These are phyloP conservation scores for Ramularia collo-cygni DNA, from an alignment of 2,329 filamentous ascomycete genomes.

Conservation along the genomic window DNA sequence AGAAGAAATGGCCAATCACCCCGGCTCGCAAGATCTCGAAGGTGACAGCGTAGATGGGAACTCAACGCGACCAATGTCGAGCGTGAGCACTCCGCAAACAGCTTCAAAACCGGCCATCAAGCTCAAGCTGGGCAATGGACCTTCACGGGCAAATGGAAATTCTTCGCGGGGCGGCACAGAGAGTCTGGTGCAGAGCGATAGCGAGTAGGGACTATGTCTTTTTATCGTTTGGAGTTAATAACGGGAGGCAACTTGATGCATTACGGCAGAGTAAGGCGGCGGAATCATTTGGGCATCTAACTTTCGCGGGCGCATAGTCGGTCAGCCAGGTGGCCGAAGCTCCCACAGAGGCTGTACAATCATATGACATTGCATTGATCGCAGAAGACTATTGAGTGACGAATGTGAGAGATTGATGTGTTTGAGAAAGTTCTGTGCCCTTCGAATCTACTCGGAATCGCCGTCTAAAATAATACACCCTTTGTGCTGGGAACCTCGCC, in stretches of 20 bases:
- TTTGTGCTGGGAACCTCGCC: constrained; percentile 95
- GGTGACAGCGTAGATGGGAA: constrained; percentile 45
- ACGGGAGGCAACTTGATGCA: constrained; percentile 1
- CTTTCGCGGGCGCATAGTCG: too few relatives aligned
- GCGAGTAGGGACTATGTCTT: constrained; percentile 36
- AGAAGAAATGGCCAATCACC: constrained; percentile 48
- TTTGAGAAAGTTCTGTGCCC: too few relatives aligned
- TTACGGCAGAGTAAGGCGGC: constrained; percentile 1
- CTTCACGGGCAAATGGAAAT: constrained; percentile 37
- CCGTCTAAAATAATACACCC: constrained; percentile 60
- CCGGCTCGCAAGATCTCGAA: constrained; percentile 51
- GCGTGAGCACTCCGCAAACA: constrained; percentile 55
- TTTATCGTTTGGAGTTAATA: background rate
- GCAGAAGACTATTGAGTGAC: too few relatives aligned
- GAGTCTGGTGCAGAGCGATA: constrained; percentile 46
- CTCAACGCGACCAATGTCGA: constrained; percentile 46
- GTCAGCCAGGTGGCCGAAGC: too few relatives aligned
- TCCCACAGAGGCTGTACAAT: too few relatives aligned
- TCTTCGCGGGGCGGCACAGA: constrained; percentile 35
- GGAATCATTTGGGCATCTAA: too few relatives aligned
- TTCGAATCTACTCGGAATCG: too few relatives aligned
- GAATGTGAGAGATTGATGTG: too few relatives aligned
- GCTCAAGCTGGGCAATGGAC: constrained; percentile 54
- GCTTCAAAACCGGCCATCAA: constrained; percentile 50
- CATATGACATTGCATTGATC: too few relatives aligned